A percentile compares a stretch with the other conserved stretches of the same genome.
Evolutionary conservation across 1,284 basidiomycete species (phyloP).

Genomic region (Pseudozyma sp.): DNA sequence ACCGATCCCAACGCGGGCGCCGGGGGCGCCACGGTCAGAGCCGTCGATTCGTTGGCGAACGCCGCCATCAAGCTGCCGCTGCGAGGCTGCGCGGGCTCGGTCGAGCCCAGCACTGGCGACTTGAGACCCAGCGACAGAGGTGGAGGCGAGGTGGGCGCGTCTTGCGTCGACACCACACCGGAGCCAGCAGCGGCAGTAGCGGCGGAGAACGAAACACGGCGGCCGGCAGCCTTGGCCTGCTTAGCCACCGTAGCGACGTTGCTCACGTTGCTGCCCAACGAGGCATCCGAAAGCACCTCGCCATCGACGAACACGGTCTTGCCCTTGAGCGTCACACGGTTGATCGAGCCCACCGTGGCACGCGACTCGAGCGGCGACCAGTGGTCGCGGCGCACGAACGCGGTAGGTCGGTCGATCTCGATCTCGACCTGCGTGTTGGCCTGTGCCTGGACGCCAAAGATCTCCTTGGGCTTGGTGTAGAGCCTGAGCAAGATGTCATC

Average conservation of each 20-base stretch:
- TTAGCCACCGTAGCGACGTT: slow-evolving; percentile 70
- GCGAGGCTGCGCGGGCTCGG: slow-evolving; percentile 37
- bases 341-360: slow-evolving; percentile 80
- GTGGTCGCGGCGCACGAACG: slow-evolving; percentile 72
- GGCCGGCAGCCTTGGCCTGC: slow-evolving; percentile 42
- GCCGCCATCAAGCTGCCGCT: slow-evolving; percentile 42
- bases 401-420: slow-evolving; percentile 85
- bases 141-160: slow-evolving; percentile 59
- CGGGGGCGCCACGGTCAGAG: slow-evolving; percentile 23
- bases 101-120: slow-evolving; percentile 58
- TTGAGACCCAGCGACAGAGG: slow-evolving; percentile 42
- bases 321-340: slow-evolving; percentile 91
- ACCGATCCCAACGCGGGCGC: slow-evolving; percentile 43
- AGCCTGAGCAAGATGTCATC: slow-evolving; percentile 84
- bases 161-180: slow-evolving; percentile 41
- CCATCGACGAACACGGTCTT: slow-evolving; percentile 93
- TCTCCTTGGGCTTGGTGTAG: slow-evolving; percentile 89
- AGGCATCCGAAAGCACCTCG: slow-evolving; percentile 74
- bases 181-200: slow-evolving; percentile 21
- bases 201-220: slow-evolving; percentile 48
- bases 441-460: slow-evolving; percentile 91
- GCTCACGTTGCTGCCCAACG: slow-evolving; percentile 85
- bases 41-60: slow-evolving; percentile 39
- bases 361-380: slow-evolving; percentile 89
- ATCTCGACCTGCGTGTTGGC: slow-evolving; percentile 80